Percentiles rank a stretch among this genome's conserved stretches.
phyloP scores from a whole-genome alignment of 768 basidiomycete species.

The Daedaleopsis sinensis region DNA sequence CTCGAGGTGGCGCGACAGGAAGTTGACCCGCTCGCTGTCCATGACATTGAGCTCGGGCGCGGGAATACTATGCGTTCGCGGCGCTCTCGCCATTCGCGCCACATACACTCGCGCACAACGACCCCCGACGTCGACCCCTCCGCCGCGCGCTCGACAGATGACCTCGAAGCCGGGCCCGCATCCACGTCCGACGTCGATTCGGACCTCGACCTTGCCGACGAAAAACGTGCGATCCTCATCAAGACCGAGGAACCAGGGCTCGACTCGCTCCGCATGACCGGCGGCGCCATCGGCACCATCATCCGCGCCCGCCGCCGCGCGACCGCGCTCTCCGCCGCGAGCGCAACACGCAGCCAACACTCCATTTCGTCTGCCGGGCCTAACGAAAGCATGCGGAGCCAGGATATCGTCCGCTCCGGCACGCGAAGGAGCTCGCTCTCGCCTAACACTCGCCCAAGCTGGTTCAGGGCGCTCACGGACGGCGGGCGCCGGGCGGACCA shows the following conservation, averaged over 20 bases:
- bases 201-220: conserved; percentile 22
- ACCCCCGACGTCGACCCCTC: background rate
- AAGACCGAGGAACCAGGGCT: conserved; percentile 83
- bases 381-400: conserved; percentile 12
- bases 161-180: conserved; percentile 14
- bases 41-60: conserved; percentile 19
- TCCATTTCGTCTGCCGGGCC: conserved; percentile 4
- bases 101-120: background rate
- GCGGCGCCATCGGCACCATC: conserved; percentile 86
- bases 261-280: conserved; percentile 85
- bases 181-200: conserved; percentile 9
- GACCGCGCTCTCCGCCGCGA: conserved; percentile 24
- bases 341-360: conserved; percentile 12
- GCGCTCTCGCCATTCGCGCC: conserved; percentile 19
- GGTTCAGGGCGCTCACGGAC: conserved; percentile 10
- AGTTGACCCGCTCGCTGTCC: conserved; percentile 25
- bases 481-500: background rate
- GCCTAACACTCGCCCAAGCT: conserved; percentile 1
- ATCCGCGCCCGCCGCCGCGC: conserved; percentile 55
- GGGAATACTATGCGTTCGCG: conserved; percentile 24
- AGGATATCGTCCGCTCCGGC: background rate
- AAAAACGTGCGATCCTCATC: conserved; percentile 27
- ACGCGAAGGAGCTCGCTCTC: conserved; percentile 12
- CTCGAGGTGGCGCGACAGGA: conserved; percentile 76
- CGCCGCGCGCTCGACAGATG: conserved; percentile 7